These are phyloP conservation scores for Anethum foeniculum DNA, from an alignment of 140 eudicot species.

Conservation along the genomic window DNA sequence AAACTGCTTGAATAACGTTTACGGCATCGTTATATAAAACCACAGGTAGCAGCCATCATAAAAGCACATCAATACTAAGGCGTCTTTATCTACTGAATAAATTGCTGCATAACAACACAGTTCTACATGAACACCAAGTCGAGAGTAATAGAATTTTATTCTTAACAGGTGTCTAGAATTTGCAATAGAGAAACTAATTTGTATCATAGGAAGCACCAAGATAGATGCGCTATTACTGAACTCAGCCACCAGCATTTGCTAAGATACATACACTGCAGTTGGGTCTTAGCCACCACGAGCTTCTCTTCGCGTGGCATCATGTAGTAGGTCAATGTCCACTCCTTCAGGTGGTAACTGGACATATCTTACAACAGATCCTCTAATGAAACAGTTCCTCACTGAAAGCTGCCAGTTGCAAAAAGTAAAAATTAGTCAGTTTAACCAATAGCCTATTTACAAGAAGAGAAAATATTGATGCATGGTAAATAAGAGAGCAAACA, in stretches of 20 bases:
- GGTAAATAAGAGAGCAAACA: background rate
- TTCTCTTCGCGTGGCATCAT: slow-evolving; percentile 98
- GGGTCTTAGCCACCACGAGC: slow-evolving; percentile 70
- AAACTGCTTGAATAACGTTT: background rate
- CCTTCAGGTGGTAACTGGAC: slow-evolving; percentile 97
- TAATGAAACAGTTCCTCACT: slow-evolving; percentile 94
- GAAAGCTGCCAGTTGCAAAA: slow-evolving; percentile 47
- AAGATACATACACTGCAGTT: background rate
- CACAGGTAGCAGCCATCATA: background rate
- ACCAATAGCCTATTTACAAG: background rate
- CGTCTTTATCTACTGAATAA: background rate
- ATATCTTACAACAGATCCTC: slow-evolving; percentile 97
- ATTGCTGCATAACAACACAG: background rate
- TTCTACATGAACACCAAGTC: background rate
- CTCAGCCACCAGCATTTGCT: background rate
- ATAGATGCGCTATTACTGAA: background rate
- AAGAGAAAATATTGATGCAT: background rate
- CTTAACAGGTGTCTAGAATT: background rate
- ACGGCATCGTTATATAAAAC: background rate
- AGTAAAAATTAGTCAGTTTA: background rate
- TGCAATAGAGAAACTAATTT: background rate
- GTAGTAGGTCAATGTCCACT: slow-evolving; percentile 90
- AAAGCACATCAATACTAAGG: background rate
- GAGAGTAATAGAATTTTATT: background rate
- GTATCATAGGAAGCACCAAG: background rate